Conservation (phyloP, 805 yeast genomes). For the Candida vartiovaarae region DNA sequence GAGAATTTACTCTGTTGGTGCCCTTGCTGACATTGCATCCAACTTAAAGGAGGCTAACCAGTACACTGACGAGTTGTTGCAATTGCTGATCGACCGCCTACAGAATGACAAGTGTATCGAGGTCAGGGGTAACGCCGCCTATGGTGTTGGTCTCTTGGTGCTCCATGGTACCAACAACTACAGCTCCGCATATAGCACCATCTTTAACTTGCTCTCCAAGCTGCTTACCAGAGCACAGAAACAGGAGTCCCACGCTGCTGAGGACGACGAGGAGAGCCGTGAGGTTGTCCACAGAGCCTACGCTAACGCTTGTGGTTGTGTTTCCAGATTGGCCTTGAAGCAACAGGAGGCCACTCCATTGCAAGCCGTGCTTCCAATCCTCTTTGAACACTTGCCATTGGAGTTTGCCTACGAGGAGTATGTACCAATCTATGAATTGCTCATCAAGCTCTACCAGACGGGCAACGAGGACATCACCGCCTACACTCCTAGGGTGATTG, state of each 20-base stretch:
- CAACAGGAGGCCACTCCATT: slow-evolving; percentile 69
- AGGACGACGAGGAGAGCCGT: slow-evolving; percentile 67
- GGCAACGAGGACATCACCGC: slow-evolving; percentile 47
- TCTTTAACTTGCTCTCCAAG: slow-evolving; percentile 62
- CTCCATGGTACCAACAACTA: slow-evolving; percentile 37
- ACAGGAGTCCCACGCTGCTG: slow-evolving; percentile 45
- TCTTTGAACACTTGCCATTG: slow-evolving; percentile 77
- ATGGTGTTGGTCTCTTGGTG: slow-evolving; percentile 80
- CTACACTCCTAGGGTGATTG: slow-evolving; percentile 56
- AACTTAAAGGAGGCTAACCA: slow-evolving; percentile 66
- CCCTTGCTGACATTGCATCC: slow-evolving; percentile 80
- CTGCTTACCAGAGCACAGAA: slow-evolving; percentile 73
- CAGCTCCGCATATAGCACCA: slow-evolving; percentile 55
- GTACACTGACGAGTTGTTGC: slow-evolving; percentile 60
- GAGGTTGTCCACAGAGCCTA: slow-evolving; percentile 77
- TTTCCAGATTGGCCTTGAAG: slow-evolving; percentile 80
- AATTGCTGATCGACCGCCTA: slow-evolving; percentile 61
- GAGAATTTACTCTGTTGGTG: slow-evolving; percentile 81
- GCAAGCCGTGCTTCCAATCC: slow-evolving; percentile 64
- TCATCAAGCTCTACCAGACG: slow-evolving; percentile 63
- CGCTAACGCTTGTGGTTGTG: slow-evolving; percentile 97
- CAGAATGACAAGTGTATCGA: slow-evolving; percentile 73
- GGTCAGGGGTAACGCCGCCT: slow-evolving; percentile 92
- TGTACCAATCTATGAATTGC: slow-evolving; percentile 76
- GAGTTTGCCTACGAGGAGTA: slow-evolving; percentile 89